Conservation (phyloP, 768 basidiomycete genomes). For the Trametes meyenii region DNA sequence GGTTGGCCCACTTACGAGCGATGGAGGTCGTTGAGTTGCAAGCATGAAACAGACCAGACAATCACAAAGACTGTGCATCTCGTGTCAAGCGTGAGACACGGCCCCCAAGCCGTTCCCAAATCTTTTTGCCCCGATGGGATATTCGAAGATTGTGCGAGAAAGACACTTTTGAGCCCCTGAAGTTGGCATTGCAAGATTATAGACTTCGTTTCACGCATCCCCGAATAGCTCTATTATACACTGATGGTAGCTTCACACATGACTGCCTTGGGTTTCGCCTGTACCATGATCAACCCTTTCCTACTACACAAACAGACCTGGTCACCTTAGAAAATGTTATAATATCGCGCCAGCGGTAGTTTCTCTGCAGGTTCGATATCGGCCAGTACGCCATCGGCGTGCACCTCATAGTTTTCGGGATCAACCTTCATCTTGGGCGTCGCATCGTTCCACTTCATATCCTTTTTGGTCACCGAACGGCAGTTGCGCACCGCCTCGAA, state of each 20-base stretch:
- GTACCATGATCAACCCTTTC: too few relatives aligned
- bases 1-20: too few relatives aligned
- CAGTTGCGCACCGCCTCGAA: slow-evolving; percentile 78
- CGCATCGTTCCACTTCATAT: slow-evolving; percentile 92
- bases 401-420: slow-evolving; percentile 89
- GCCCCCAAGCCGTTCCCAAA: too few relatives aligned
- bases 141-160: too few relatives aligned
- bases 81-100: too few relatives aligned
- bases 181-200: too few relatives aligned
- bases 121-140: too few relatives aligned
- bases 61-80: too few relatives aligned
- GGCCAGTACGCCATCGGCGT: slow-evolving; percentile 74
- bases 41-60: too few relatives aligned
- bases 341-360: slow-evolving; percentile 69
- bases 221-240: background rate
- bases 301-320: background rate
- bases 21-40: too few relatives aligned
- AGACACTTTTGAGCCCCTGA: too few relatives aligned
- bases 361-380: slow-evolving; percentile 75
- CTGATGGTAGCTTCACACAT: background rate
- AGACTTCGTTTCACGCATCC: background rate
- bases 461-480: slow-evolving; percentile 73
- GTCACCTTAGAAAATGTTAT: slow-evolving; percentile 76
- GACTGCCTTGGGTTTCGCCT: too few relatives aligned
- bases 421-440: slow-evolving; percentile 88